Evolutionary conservation across 202 grass and related monocot species (phyloP), one percentile per base, ranked within the genome.

Genomic region (Panicum hallii): DNA sequence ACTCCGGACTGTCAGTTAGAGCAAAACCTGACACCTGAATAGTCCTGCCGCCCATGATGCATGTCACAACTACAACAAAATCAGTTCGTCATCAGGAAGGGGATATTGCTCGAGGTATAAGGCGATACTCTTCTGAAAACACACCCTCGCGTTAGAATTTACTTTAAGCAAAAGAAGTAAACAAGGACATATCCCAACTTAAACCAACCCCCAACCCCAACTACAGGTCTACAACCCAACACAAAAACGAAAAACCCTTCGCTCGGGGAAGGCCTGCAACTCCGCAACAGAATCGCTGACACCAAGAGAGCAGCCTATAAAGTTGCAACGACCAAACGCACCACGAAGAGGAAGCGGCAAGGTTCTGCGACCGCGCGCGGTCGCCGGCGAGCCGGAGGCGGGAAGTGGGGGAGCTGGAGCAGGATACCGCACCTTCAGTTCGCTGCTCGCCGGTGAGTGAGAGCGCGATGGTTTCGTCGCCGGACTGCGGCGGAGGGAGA

Each of bases 11-110:
- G 12, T 68, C 87, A 79, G 12, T 4, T 67, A 85, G 57, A 82
- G 88, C 79, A 72, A 94, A 97, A 13, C 95, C 90, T 4, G 42
- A 79, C 20, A 97, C 70, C 10, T 71, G 67, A 88, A 91, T 67
- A 67, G 95, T 97, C 72, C 81, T 94, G 32, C 32, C 32, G 66
- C 55, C 87, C 92, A 97, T 97, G 72, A 72, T 78, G 88, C 22
- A 88, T 84, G 83, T 57, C 63, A 69, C 87, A 80, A 72, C 78
- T 78, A 52, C 82, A 32, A 32, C 26, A 26, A 26, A 26, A 26
- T 26, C 26, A 26, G 26, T 26, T 26, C 26, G 26, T 26, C 26
- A 26, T 26, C 26, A 26, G 26, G 26, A 26, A 26, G 26, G 26
- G 26, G 0, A 26, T 26, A 26, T 32, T 32, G 32, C 2, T 32